These are phyloP conservation scores for Daldinia sp. DNA, from an alignment of 2,329 filamentous ascomycete species.

Conservation along the genomic window DNA sequence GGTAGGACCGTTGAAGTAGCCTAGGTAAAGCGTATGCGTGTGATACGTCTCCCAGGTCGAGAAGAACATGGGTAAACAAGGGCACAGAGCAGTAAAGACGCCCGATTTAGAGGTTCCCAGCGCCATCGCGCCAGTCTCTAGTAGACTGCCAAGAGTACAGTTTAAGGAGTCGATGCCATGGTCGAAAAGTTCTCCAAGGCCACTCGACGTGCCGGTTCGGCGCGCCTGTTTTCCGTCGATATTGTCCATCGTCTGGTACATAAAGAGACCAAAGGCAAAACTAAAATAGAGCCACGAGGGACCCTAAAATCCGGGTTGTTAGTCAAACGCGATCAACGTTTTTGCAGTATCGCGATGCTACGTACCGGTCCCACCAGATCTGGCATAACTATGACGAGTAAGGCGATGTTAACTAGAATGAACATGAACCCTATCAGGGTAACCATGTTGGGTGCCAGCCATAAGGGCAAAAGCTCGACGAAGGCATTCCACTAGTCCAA, in stretches of 20 bases:
- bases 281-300: slow-evolving; percentile 95
- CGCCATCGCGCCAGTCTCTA: slow-evolving; percentile 93
- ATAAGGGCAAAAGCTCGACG: slow-evolving; percentile 90
- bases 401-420: slow-evolving; percentile 82
- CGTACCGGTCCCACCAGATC: slow-evolving; percentile 89
- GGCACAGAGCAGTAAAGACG: slow-evolving; percentile 89
- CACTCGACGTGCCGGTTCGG: slow-evolving; percentile 92
- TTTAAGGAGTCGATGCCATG: slow-evolving; percentile 98
- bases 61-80: slow-evolving; percentile 98
- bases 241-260: slow-evolving; percentile 99
- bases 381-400: slow-evolving; percentile 81
- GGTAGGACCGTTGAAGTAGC: slow-evolving; percentile 96
- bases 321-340: slow-evolving; percentile 11
- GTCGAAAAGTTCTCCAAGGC: slow-evolving; percentile 95
- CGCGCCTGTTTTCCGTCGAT: slow-evolving; percentile 97
- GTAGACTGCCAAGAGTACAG: slow-evolving; percentile 89
- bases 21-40: slow-evolving; percentile 95
- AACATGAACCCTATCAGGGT: slow-evolving; percentile 95
- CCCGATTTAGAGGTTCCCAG: slow-evolving; percentile 84
- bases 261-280: slow-evolving; percentile 95
- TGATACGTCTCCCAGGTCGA: slow-evolving; percentile 99
- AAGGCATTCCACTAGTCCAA: slow-evolving; percentile 88
- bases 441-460: slow-evolving; percentile 98
- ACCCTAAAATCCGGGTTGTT: slow-evolving; percentile 59
- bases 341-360: slow-evolving; percentile 26